These are phyloP conservation scores for Myrica gale DNA, from an alignment of 306 rosid species.

Conservation along the genomic window DNA sequence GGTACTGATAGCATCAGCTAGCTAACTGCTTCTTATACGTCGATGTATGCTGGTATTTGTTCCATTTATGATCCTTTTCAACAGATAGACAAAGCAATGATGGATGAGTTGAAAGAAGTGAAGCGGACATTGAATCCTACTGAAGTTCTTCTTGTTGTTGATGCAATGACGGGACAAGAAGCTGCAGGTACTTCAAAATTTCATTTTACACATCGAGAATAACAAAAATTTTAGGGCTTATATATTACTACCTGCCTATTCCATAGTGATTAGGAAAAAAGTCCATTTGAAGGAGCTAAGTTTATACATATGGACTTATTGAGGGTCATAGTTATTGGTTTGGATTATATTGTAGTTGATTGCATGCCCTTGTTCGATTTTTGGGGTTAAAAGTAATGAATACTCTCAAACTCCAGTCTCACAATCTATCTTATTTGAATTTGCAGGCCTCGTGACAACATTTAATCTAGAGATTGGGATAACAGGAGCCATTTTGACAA, in stretches of 20 bases:
- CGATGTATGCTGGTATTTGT: conserved; percentile 21
- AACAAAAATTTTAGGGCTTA: neutral
- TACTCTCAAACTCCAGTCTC: conserved; percentile 23
- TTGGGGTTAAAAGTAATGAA: conserved; percentile 2
- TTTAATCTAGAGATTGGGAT: conserved; percentile 97
- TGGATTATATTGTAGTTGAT: neutral
- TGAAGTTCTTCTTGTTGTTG: conserved; percentile 93
- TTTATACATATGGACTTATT: conserved; percentile 11
- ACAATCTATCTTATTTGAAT: conserved; percentile 21
- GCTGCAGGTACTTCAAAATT: conserved; percentile 77
- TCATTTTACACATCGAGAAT: conserved; percentile 14
- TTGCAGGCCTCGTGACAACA: conserved; percentile 84
- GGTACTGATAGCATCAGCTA: neutral
- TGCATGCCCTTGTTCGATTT: neutral
- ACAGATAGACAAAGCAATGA: conserved; percentile 94
- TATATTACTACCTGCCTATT: neutral
- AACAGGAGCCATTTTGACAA: conserved; percentile 96
- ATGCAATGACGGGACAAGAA: conserved; percentile 99
- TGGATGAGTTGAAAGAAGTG: conserved; percentile 97
- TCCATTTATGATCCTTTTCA: conserved; percentile 5
- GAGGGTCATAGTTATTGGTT: neutral
- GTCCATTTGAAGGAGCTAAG: neutral
- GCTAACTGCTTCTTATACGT: conserved; percentile 14
- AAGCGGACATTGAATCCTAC: conserved; percentile 74
- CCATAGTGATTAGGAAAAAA: neutral